Evolutionary conservation across 257 asterid genomes (phyloP), one percentile per base, ranked within the genome.

Genomic region (Solanum etuberosum): DNA sequence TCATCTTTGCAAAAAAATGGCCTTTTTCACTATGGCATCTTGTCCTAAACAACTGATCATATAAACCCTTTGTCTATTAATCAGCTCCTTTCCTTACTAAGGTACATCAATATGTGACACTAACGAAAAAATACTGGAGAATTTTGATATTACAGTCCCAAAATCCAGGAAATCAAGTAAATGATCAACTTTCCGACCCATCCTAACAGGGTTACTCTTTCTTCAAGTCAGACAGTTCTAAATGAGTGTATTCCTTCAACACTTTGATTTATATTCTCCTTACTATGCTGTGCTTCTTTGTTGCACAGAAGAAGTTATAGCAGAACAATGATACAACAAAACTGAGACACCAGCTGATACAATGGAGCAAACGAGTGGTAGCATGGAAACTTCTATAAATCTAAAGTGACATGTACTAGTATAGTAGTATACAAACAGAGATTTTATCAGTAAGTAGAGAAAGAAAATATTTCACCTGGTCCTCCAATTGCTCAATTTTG

Each of bases 401-500:
- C 27, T 11, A 0, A 35, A 74, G 54, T 38, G 32, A 10, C 54
- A 23, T 74, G 54, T 74, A 73, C 48, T 43, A 21, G 81, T 73
- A 37, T 21, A 35, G 65, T 43, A 37, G 81, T 73, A 37, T 35
- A 35, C 65, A 42, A 27, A 68, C 57, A 83, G 7, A 25, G 38
- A 35, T 40, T 61, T 27, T 40, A 34, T 25, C 37, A 67, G 35
- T 34, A 23, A 6, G 35, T 8, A 34, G 35, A 74, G n/a, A 51
- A 31, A 71, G 23, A 5, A 10, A 85, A 38, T 80, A 29, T 38
- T 25, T 76, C 87, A 92, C 97, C 98, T 94, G 94, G 38, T 37
- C 87, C 86, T 91, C 90, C 76, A 94, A 86, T 25, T 86, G 88
- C 89, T 95, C 90, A 67, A 93, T 90, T 89, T 92, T 92, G 83